These are phyloP conservation scores for Syzygium aromaticum DNA, from an alignment of 345 rosid species.

Conservation along the genomic window DNA sequence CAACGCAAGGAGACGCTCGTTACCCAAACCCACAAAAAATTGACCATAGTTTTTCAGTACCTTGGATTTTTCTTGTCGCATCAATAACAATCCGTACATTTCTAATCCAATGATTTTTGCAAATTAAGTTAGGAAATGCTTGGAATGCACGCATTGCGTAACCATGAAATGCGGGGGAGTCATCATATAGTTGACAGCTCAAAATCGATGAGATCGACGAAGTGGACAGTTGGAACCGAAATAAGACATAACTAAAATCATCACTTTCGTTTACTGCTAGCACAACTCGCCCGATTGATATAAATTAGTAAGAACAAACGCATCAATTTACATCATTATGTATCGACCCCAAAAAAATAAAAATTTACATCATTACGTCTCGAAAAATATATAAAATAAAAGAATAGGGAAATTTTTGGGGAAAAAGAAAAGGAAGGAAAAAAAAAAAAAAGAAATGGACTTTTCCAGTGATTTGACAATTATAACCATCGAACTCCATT, in stretches of 20 bases:
- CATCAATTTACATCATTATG: not conserved
- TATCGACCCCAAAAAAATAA: no score
- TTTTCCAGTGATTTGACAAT: not conserved
- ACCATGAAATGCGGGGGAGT: not conserved
- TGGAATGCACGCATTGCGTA: not conserved
- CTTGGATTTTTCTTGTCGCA: rapidly evolving
- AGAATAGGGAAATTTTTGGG: not conserved
- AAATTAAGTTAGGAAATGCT: not conserved
- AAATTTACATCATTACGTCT: not conserved
- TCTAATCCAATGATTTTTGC: rapidly evolving
- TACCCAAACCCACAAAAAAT: not conserved
- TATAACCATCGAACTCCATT: not conserved
- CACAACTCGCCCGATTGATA: not conserved
- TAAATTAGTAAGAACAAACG: not conserved
- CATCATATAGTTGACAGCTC: no score
- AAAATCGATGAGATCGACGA: rapidly evolving
- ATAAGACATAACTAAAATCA: not conserved
- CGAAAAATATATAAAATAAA: not conserved
- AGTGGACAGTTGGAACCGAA: not conserved
- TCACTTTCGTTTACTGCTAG: not conserved
- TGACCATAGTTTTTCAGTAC: rapidly evolving
- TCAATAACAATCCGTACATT: rapidly evolving
- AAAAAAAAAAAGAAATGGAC: not conserved
- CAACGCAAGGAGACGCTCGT: not conserved
- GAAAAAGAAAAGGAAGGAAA: not conserved